Evolutionary conservation across 768 basidiomycete genomes (phyloP).

Genomic region (Clavulina sp.): DNA sequence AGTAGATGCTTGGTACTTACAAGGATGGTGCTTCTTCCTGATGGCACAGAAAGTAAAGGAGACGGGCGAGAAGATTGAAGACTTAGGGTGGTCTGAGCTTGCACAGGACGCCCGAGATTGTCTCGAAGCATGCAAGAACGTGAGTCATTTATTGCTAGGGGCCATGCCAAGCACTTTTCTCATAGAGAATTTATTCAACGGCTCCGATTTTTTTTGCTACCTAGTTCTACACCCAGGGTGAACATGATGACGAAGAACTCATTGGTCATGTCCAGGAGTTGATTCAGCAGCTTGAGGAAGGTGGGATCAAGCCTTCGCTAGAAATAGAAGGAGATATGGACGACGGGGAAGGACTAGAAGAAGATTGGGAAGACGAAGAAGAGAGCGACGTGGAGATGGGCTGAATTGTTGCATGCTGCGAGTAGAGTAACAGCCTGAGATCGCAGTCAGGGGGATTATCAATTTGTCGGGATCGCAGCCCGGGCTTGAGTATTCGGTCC

Average conservation of each 20-base stretch:
- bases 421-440: no score
- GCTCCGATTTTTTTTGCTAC: constrained; percentile 2
- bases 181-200: neutral
- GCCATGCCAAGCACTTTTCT: neutral
- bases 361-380: constrained; percentile 40
- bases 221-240: constrained; percentile 53
- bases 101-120: constrained; percentile 64
- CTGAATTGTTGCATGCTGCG: no score
- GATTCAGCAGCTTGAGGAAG: constrained; percentile 41
- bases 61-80: constrained; percentile 26
- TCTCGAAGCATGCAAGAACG: constrained; percentile 66
- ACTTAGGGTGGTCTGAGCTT: constrained; percentile 49
- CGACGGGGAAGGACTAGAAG: constrained; percentile 34
- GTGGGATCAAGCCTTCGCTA: constrained; percentile 47
- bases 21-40: constrained; percentile 85
- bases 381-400: constrained; percentile 31
- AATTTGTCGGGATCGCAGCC: no score
- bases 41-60: constrained; percentile 58
- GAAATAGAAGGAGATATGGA: constrained; percentile 33
- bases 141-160: constrained; percentile 21
- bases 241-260: constrained; percentile 58
- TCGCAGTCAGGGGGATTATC: no score
- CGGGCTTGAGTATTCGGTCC: no score
- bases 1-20: constrained; percentile 85
- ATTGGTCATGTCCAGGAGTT: constrained; percentile 63